Evolutionary conservation across 345 rosid species (phyloP), one percentile per base, ranked within the genome.

Genomic region (Citrus inodora): DNA sequence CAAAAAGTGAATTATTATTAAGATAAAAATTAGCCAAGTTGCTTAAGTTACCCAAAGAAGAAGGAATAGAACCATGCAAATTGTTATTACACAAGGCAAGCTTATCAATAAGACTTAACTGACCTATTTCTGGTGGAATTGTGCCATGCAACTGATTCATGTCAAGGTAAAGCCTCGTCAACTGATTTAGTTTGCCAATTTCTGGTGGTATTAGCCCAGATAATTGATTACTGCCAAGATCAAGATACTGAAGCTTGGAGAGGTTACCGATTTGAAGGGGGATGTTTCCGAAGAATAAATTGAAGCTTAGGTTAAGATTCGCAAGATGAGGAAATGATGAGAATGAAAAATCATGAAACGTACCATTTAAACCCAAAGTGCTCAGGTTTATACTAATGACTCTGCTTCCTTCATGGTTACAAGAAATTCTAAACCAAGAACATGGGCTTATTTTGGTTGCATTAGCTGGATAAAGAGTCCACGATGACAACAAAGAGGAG

Each of bases 401-500:
- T 42, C 51, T 42, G 48, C 48, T 42, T 42, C 51, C 17, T 46
- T 5, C 51, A 13, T 3, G 17, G 48, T 75, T 56, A 67, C 83
- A 82, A 27, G 30, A 10, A 40, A 82, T 71, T 7, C 87, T 84
- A 70, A 11, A 13, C 87, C 85, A 85, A 56, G 33, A 28, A 27
- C 70, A 67, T 2, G 42, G 9, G 6, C 35, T 46, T 46, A 46
- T 46, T 46, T 11, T 13, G 51, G 51, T 3, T 46, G 51, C 51
- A 46, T 53, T 53, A 53, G 7, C 2, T 5, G 58, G 56, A 17
- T 53, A 53, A 53, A 17, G 58, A 5, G 7, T 53, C 22, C 58
- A 53, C 1, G 22, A 53, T 4, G 58, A 53, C 21, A 53, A 53
- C 6, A 53, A 16, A 53, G 7, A 53, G 22, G 5, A 46, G 51